Conservation (phyloP, 768 basidiomycete species). For the Mycena belliarum region DNA sequence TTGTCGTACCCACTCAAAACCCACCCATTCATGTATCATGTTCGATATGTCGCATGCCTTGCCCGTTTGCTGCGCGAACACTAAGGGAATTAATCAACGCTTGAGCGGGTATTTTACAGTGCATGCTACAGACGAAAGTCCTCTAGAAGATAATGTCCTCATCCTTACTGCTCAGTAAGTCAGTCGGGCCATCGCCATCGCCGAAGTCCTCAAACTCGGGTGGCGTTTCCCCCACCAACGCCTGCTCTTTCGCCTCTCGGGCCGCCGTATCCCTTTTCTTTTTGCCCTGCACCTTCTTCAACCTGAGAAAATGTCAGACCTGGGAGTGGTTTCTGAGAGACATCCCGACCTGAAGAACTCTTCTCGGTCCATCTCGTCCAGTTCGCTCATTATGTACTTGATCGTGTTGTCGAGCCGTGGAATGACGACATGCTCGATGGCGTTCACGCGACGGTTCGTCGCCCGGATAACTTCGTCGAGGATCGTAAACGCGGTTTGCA, state of each 20-base stretch:
- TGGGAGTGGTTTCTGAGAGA: background rate
- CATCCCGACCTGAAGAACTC: conserved; percentile 80
- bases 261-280: conserved; percentile 82
- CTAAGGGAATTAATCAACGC: conserved; percentile 14
- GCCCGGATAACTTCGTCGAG: conserved; percentile 98
- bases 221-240: conserved; percentile 33
- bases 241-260: conserved; percentile 23
- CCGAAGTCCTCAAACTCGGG: conserved; percentile 35
- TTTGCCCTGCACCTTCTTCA: conserved; percentile 97
- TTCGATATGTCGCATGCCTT: conserved; percentile 58
- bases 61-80: conserved; percentile 12
- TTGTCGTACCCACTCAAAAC: conserved; percentile 46
- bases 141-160: conserved; percentile 87
- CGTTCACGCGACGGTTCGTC: conserved; percentile 98
- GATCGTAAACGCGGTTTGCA: conserved; percentile 98
- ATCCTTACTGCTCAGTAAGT: conserved; percentile 86
- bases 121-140: conserved; percentile 14
- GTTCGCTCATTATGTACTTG: conserved; percentile 94
- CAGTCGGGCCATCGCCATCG: conserved; percentile 40
- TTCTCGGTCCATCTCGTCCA: conserved; percentile 98
- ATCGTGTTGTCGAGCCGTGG: conserved; percentile 96
- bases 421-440: conserved; percentile 96
- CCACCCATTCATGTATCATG: conserved; percentile 71
- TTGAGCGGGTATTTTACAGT: conserved; percentile 19
- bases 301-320: conserved; percentile 42